phyloP scores from a whole-genome alignment of 2,329 filamentous ascomycete species.

The Cytospora schulzeri region DNA sequence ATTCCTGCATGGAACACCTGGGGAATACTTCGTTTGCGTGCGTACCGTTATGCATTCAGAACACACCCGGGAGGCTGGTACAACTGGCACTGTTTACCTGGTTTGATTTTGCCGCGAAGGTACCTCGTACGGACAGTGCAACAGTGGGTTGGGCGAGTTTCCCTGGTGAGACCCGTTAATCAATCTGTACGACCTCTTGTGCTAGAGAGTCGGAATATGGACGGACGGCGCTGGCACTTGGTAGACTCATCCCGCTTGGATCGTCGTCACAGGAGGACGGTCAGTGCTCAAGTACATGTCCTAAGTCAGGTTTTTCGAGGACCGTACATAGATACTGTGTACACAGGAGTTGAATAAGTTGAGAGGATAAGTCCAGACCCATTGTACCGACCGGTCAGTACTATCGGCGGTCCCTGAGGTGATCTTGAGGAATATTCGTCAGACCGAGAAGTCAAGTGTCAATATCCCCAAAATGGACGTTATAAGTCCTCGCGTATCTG shows the following conservation, averaged over 20 bases:
- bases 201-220: slow-evolving; percentile 15
- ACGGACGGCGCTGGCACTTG: neutral
- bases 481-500: neutral
- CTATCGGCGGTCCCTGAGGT: neutral
- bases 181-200: slow-evolving; percentile 15
- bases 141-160: slow-evolving; percentile 26
- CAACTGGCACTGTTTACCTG: neutral
- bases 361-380: neutral
- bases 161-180: slow-evolving; percentile 26
- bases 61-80: slow-evolving; percentile 10
- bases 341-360: neutral
- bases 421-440: neutral
- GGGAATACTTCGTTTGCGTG: slow-evolving; percentile 3
- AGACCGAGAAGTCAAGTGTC: neutral
- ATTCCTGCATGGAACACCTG: neutral
- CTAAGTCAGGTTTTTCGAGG: neutral
- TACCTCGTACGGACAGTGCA: slow-evolving; percentile 15
- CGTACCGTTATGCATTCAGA: slow-evolving; percentile 20
- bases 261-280: neutral
- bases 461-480: neutral
- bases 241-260: slow-evolving; percentile 7
- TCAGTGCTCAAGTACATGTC: neutral
- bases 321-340: slow-evolving; percentile 20
- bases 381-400: neutral
- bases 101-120: neutral